Conservation (phyloP, 179 eudicot genomes). For the Sideroxylon spinosum region DNA sequence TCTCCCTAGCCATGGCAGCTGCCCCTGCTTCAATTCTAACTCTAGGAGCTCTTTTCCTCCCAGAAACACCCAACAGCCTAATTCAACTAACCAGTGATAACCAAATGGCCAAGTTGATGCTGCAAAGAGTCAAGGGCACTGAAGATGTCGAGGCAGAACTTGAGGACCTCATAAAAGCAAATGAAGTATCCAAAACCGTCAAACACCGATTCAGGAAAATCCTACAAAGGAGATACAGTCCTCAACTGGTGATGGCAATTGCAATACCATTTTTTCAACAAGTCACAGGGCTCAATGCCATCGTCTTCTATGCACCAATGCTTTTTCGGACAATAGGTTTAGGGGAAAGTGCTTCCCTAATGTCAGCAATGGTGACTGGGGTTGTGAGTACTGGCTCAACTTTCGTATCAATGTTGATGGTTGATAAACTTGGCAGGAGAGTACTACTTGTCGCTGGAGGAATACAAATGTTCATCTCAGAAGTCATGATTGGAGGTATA, state of each 20-base stretch:
- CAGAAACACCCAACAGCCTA: constrained; percentile 2
- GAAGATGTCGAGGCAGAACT: neutral
- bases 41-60: constrained; percentile 1
- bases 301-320: neutral
- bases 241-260: neutral
- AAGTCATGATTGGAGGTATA: neutral
- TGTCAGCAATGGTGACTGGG: neutral
- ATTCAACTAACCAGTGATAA: neutral
- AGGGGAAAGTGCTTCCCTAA: neutral
- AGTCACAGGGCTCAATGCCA: neutral
- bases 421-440: neutral
- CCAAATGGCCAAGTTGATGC: neutral
- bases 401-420: neutral
- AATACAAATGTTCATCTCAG: neutral
- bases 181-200: neutral
- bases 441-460: neutral
- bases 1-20: neutral
- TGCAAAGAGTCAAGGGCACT: neutral
- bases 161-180: neutral
- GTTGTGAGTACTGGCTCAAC: neutral
- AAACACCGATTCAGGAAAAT: neutral
- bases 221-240: neutral
- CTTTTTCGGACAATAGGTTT: neutral
- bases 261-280: neutral
- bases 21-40: neutral